Evolutionary conservation across 1,284 basidiomycete species (phyloP).

Genomic region (Phellinidium pouzarii): DNA sequence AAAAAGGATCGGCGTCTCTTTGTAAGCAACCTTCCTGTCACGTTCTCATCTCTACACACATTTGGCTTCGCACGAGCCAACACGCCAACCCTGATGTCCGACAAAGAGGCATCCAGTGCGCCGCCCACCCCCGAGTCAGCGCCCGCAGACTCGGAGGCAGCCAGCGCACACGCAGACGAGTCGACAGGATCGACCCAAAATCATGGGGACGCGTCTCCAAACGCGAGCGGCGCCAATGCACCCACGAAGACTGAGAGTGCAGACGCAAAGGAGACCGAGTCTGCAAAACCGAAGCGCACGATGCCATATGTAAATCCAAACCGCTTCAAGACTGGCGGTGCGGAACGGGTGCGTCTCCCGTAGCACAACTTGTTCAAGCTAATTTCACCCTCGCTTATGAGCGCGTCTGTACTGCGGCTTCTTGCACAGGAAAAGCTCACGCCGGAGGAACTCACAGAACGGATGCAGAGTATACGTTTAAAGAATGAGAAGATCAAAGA

Average conservation of each 20-base stretch:
- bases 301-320: slow-evolving; percentile 67
- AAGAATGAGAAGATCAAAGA: slow-evolving; percentile 81
- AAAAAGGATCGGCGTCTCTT: neutral
- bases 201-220: neutral
- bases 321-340: slow-evolving; percentile 73
- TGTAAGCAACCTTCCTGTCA: neutral
- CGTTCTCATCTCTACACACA: neutral
- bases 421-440: slow-evolving; percentile 59
- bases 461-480: slow-evolving; percentile 67
- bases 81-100: slow-evolving; percentile 6
- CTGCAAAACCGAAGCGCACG: slow-evolving; percentile 25
- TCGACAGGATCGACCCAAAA: neutral
- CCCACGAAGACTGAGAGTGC: neutral
- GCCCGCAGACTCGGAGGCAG: neutral
- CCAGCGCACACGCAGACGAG: neutral
- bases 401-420: slow-evolving; percentile 19
- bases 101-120: neutral
- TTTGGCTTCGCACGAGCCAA: neutral
- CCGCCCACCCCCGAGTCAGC: neutral
- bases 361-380: neutral
- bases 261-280: slow-evolving; percentile 8
- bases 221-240: neutral
- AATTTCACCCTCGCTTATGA: neutral
- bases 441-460: slow-evolving; percentile 62
- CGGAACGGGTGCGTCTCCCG: slow-evolving; percentile 49